phyloP scores from a whole-genome alignment of 139 green algal species.

The Chlorella sp. region DNA sequence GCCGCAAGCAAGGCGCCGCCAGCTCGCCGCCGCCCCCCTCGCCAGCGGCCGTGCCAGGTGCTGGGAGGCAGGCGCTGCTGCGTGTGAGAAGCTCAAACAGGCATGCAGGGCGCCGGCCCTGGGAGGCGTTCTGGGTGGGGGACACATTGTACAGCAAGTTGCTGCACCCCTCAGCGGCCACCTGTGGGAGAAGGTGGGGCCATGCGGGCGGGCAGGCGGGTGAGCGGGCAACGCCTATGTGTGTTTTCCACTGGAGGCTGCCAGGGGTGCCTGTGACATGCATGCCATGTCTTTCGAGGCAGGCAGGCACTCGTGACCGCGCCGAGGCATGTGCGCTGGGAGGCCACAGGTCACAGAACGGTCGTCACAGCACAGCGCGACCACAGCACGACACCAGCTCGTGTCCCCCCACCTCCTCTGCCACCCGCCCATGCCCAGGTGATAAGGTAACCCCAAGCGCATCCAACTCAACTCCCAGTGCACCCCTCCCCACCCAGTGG shows the following conservation, averaged over 20 bases:
- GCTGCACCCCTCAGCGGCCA: not conserved
- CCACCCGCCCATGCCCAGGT: too few relatives aligned
- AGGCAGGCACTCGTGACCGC: too few relatives aligned
- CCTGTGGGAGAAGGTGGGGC: not conserved
- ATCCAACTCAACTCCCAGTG: too few relatives aligned
- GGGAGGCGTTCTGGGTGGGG: not conserved
- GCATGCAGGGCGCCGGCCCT: constrained; percentile 22
- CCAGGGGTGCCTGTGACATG: not conserved
- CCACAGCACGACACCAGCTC: too few relatives aligned
- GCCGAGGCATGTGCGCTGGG: too few relatives aligned
- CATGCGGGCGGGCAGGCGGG: not conserved
- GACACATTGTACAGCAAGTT: constrained; percentile 29
- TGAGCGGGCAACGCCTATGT: too few relatives aligned
- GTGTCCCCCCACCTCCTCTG: too few relatives aligned
- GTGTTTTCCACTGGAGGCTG: not conserved
- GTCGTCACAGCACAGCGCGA: too few relatives aligned
- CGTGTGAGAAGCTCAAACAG: constrained; percentile 21
- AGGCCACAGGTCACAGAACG: too few relatives aligned
- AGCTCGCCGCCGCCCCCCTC: not conserved
- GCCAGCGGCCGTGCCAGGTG: not conserved
- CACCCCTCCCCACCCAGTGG: too few relatives aligned
- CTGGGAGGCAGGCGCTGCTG: not conserved
- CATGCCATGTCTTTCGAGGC: not conserved
- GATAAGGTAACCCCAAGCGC: too few relatives aligned
- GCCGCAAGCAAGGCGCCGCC: not conserved